Conservation (phyloP, 2,329 filamentous ascomycete genomes). For the Cercospora brassicicola region DNA sequence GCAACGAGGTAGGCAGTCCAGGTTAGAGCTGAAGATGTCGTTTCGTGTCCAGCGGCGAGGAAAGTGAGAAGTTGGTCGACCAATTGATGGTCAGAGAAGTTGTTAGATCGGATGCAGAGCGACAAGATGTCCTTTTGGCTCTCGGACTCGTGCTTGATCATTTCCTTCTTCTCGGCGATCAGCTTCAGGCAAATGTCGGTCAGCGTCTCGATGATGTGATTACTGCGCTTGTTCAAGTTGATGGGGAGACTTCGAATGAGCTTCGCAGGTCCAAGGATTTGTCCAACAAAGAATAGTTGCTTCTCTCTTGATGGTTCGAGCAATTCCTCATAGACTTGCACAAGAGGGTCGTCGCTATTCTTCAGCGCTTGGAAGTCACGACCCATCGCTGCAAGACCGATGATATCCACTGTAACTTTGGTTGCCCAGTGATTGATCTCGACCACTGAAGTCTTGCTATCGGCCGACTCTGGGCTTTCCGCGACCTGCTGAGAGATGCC, state of each 20-base stretch:
- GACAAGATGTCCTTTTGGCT: conserved; percentile 48
- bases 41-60: conserved; percentile 67
- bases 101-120: conserved; percentile 53
- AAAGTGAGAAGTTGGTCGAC: conserved; percentile 59
- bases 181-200: conserved; percentile 49
- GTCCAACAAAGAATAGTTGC: conserved; percentile 46
- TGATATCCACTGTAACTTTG: conserved; percentile 50
- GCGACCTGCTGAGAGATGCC: conserved; percentile 59
- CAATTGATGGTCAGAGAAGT: conserved; percentile 55
- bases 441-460: conserved; percentile 31
- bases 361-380: conserved; percentile 46
- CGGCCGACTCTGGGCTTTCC: conserved; percentile 35
- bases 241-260: conserved; percentile 49
- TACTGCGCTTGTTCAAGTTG: conserved; percentile 46
- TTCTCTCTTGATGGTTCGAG: conserved; percentile 52
- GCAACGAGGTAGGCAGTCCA: conserved; percentile 73
- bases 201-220: conserved; percentile 37
- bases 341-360: conserved; percentile 46
- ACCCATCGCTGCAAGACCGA: conserved; percentile 49
- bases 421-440: conserved; percentile 48
- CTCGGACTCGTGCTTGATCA: conserved; percentile 38
- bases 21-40: conserved; percentile 72
- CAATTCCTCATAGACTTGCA: conserved; percentile 47
- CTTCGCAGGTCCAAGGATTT: conserved; percentile 41
- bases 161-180: conserved; percentile 50